Conservation (phyloP, 2,329 filamentous ascomycete genomes). For the Bipolaris oryzae region DNA sequence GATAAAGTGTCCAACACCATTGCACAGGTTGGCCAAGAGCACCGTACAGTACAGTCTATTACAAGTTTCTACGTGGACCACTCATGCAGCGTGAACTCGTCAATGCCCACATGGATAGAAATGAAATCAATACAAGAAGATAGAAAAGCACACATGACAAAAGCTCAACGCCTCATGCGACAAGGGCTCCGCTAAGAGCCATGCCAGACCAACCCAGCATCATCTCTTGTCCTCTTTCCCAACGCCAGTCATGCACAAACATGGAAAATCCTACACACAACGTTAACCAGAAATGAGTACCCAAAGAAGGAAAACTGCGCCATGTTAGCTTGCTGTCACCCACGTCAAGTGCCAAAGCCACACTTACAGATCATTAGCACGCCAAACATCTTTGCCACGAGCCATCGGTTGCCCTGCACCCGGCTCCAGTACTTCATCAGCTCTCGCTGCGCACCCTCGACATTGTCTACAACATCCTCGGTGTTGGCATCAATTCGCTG, state of each 20-base stretch:
- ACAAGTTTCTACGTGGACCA: conserved; percentile 10
- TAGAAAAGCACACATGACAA: neutral
- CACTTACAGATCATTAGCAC: conserved; percentile 86
- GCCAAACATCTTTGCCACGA: conserved; percentile 83
- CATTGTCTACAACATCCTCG: conserved; percentile 96
- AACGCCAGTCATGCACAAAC: conserved; percentile 28
- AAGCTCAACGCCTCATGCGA: conserved; percentile 17
- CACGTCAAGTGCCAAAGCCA: conserved; percentile 8
- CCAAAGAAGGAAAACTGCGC: conserved; percentile 62
- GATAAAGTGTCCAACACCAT: too few relatives aligned
- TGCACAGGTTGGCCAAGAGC: neutral
- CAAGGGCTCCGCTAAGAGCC: neutral
- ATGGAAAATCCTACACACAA: conserved; percentile 4
- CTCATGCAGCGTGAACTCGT: conserved; percentile 1
- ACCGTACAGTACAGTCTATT: conserved; percentile 14
- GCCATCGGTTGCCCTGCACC: conserved; percentile 92
- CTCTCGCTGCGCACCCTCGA: conserved; percentile 94
- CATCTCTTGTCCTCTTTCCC: conserved; percentile 21
- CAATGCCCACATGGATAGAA: conserved; percentile 5
- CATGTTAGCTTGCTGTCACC: conserved; percentile 19
- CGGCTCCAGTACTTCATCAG: conserved; percentile 96
- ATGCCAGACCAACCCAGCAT: conserved; percentile 18
- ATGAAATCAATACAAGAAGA: conserved; percentile 8
- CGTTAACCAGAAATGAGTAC: conserved; percentile 66
- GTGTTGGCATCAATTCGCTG: conserved; percentile 97